Base-by-base conservation (phyloP, 2,329 filamentous ascomycete species). In the Diaporthe helianthi region DNA sequence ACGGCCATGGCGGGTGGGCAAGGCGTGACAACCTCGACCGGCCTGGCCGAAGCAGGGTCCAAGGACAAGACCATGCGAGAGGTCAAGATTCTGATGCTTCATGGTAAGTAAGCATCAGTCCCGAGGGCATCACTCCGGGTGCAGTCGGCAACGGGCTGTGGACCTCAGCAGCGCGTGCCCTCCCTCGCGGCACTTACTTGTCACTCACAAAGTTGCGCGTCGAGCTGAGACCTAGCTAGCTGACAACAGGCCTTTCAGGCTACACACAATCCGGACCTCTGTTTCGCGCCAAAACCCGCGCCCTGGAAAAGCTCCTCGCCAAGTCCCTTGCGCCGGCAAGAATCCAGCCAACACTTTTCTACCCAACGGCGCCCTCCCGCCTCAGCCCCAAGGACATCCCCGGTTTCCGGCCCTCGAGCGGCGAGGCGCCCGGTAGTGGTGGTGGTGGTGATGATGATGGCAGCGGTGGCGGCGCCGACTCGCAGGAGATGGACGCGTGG, bases 231-330 rank as follows among this genome's bases (percentile, higher is more conserved):
- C 38, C 24, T 31, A 53, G 41, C 24, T 31, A 53, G 41, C 47
- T 49, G n/a, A 68, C 46, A 51, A 1, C n/a, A 68, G n/a, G 19
- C 46, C 53, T 46, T 46, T 13, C 68, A 90, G 92, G 95, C 80
- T 98, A 90, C 86, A 97, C 95, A 9, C 95, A 98, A 84, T 97
- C 93, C 33, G 94, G 94, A 4, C 80, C 90, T 4, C 84, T 94
- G 72, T 98, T 98, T 87, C 91, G 89, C 78, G 88, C 91, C 79
- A 98, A 98, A 83, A 97, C 93, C 54, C 92, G 93, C 79, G 93
- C 93, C 13, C 84, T 98, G 1, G 89, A 94, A 75, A 97, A 98
- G 80, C 84, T 90, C 66, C 86, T 98, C 69, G 80, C 84, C 71
- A 97, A 97, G 77, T 82, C 88, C 33, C 91, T 98, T 72, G 80